Evolutionary conservation across 306 rosid species (phyloP).

Genomic region (Rosa chinensis): DNA sequence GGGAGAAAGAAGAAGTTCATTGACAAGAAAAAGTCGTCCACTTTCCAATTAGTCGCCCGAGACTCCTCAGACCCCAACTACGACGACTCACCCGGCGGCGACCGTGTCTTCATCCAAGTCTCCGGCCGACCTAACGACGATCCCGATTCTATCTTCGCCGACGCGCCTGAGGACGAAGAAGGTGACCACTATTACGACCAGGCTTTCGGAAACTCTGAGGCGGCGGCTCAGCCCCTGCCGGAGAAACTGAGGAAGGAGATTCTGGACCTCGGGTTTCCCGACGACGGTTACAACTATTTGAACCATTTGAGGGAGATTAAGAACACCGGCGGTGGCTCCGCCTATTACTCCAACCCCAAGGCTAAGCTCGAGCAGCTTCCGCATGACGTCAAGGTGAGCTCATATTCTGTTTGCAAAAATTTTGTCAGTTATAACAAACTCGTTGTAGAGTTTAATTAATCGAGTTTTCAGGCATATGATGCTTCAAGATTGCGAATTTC

Average conservation of each 20-base stretch:
- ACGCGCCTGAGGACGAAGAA: slow-evolving; percentile 54
- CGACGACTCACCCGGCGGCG: slow-evolving; percentile 51
- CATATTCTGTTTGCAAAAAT: background rate
- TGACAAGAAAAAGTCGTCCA: slow-evolving; percentile 70
- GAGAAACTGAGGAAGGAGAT: slow-evolving; percentile 68
- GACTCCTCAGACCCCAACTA: slow-evolving; percentile 76
- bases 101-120: slow-evolving; percentile 77
- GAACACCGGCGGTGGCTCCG: slow-evolving; percentile 78
- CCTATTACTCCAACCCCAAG: slow-evolving; percentile 66
- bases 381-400: slow-evolving; percentile 61
- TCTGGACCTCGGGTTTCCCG: slow-evolving; percentile 84
- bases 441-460: background rate
- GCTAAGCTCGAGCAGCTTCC: slow-evolving; percentile 63
- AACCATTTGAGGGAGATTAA: slow-evolving; percentile 71
- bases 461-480: slow-evolving; percentile 71
- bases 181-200: slow-evolving; percentile 21
- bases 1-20: slow-evolving; percentile 72
- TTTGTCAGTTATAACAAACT: background rate
- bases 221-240: slow-evolving; percentile 33
- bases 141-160: slow-evolving; percentile 46
- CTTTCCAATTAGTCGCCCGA: slow-evolving; percentile 72
- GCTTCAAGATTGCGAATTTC: slow-evolving; percentile 68
- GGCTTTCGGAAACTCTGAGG: slow-evolving; percentile 1
- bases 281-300: slow-evolving; percentile 90
- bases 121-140: slow-evolving; percentile 22